These are phyloP conservation scores for Ustilago curta DNA, from an alignment of 1,284 basidiomycete genomes.

Conservation along the genomic window DNA sequence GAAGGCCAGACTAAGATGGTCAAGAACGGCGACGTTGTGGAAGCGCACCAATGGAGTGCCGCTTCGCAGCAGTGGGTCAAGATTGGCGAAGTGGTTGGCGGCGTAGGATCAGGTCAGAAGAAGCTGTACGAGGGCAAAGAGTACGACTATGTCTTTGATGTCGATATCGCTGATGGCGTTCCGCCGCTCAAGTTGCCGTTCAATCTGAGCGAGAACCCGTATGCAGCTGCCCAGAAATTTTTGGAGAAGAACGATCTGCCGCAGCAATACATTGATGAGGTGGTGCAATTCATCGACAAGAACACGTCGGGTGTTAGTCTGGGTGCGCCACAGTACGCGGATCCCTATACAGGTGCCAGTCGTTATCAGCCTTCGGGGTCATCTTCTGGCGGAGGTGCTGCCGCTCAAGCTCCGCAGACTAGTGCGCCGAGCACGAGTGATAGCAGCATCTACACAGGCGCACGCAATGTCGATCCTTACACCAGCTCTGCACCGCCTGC, in stretches of 20 bases:
- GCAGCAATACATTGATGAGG: conserved; percentile 84
- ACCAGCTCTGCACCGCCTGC: conserved; percentile 51
- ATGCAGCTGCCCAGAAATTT: conserved; percentile 88
- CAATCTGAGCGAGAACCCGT: conserved; percentile 87
- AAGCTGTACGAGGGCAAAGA: conserved; percentile 88
- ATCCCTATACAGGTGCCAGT: conserved; percentile 89
- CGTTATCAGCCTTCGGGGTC: conserved; percentile 73
- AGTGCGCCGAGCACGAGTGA: conserved; percentile 67
- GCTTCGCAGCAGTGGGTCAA: conserved; percentile 83
- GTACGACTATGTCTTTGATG: conserved; percentile 98
- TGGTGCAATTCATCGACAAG: conserved; percentile 92
- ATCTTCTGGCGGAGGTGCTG: conserved; percentile 12
- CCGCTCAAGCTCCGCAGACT: conserved; percentile 63
- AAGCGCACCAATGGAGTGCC: conserved; percentile 77
- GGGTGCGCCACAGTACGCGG: conserved; percentile 77
- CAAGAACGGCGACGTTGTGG: conserved; percentile 53
- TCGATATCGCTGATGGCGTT: conserved; percentile 91
- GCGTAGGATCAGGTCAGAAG: conserved; percentile 85
- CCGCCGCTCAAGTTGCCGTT: conserved; percentile 95
- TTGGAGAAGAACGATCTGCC: conserved; percentile 86
- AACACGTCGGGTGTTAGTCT: conserved; percentile 81
- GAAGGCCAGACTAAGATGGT: conserved; percentile 90
- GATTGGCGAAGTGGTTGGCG: conserved; percentile 94
- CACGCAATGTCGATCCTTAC: conserved; percentile 54
- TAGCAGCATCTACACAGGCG: conserved; percentile 70